Conservation (phyloP, 805 yeast species). For the Ogataea chonburiensis region DNA sequence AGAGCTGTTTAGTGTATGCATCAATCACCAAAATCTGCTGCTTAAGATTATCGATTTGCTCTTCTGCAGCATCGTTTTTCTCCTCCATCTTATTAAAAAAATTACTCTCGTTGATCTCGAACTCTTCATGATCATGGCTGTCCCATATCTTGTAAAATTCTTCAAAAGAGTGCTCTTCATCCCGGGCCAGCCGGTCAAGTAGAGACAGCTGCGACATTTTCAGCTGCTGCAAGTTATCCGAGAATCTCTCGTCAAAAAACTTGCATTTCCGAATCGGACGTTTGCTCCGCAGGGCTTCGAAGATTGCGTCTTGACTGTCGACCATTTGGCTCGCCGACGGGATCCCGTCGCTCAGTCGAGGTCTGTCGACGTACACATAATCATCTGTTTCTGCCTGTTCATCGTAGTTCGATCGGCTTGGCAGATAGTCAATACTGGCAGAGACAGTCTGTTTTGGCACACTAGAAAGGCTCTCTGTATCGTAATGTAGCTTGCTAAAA, state of each 20-base stretch:
- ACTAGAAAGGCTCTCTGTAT: constrained; percentile 9
- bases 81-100: constrained; percentile 51
- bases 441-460: constrained; percentile 10
- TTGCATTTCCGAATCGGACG: constrained; percentile 51
- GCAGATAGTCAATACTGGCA: constrained; percentile 20
- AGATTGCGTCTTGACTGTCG: constrained; percentile 76
- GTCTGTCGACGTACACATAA: constrained; percentile 20
- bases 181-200: constrained; percentile 39
- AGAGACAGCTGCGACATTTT: constrained; percentile 56
- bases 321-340: constrained; percentile 58
- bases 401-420: constrained; percentile 16
- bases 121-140: constrained; percentile 6
- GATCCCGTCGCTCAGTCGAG: constrained; percentile 44
- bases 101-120: constrained; percentile 37
- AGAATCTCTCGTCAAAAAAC: constrained; percentile 53
- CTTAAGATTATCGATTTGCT: constrained; percentile 51
- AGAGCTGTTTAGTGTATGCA: constrained; percentile 41
- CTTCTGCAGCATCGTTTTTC: constrained; percentile 49
- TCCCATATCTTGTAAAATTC: constrained; percentile 33
- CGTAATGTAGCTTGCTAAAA: constrained; percentile 4
- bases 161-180: constrained; percentile 30
- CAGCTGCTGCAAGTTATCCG: constrained; percentile 48
- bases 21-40: constrained; percentile 48
- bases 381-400: constrained; percentile 9
- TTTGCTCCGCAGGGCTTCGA: constrained; percentile 82